Evolutionary conservation across 257 asterid species (phyloP).

Genomic region (Jacaranda mimosifolia): DNA sequence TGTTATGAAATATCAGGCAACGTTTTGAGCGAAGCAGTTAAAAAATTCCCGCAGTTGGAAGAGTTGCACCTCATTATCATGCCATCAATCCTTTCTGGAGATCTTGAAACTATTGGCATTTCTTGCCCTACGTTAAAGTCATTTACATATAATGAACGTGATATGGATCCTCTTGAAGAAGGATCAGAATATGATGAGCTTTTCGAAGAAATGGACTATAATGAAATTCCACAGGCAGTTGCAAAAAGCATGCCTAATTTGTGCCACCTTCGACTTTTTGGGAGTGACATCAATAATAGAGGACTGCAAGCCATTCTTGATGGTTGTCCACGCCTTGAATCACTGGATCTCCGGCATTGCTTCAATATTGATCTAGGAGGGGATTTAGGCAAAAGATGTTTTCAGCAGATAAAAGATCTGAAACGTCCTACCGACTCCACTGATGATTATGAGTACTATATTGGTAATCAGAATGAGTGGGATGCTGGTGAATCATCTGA

Average conservation of each 20-base stretch:
- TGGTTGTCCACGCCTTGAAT: conserved; percentile 58
- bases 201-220: background rate
- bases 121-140: conserved; percentile 53
- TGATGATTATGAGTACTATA: conserved; percentile 36
- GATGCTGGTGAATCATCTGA: conserved; percentile 19
- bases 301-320: conserved; percentile 48
- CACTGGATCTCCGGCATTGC: conserved; percentile 59
- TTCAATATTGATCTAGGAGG: conserved; percentile 40
- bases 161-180: background rate
- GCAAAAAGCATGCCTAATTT: conserved; percentile 32
- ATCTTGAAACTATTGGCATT: conserved; percentile 47
- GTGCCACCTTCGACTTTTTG: conserved; percentile 29
- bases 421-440: conserved; percentile 41
- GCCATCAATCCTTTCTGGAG: background rate
- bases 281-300: background rate
- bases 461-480: conserved; percentile 29
- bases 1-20: conserved; percentile 28
- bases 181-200: background rate
- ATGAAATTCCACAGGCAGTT: background rate
- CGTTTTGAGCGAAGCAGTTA: conserved; percentile 42
- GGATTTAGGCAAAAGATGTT: conserved; percentile 48
- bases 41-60: conserved; percentile 49
- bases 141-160: conserved; percentile 34
- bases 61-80: conserved; percentile 52
- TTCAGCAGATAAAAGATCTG: conserved; percentile 44